phyloP scores from a whole-genome alignment of 352 stramenopile species.

The Phytophthora melonis region DNA sequence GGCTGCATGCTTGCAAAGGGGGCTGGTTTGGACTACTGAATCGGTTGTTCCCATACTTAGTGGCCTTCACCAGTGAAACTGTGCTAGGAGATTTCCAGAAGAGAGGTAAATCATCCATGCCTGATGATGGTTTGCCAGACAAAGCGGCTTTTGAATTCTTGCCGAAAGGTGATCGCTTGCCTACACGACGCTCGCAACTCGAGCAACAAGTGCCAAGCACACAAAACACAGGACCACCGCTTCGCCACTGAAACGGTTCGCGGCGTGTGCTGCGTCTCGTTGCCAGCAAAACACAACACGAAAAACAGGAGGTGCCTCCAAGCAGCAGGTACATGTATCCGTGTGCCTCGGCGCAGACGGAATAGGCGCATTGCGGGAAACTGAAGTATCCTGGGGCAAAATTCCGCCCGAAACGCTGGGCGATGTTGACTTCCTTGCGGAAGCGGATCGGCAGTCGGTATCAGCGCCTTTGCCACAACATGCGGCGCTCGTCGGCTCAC shows the following conservation, averaged over 20 bases:
- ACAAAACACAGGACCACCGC: not conserved
- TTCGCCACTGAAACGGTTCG: not conserved
- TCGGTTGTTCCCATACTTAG: not conserved
- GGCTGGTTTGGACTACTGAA: not conserved
- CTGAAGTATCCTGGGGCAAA: slow-evolving; percentile 19
- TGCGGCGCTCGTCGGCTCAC: no score
- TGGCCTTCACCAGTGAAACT: not conserved
- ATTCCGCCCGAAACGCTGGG: slow-evolving; percentile 25
- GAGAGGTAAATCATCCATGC: not conserved
- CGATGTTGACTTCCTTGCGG: no score
- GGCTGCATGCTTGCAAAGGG: not conserved
- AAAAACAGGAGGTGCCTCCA: not conserved
- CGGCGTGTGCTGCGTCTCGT: not conserved
- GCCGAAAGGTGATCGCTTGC: not conserved
- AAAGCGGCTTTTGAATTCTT: not conserved
- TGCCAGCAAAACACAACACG: not conserved
- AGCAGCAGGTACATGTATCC: not conserved
- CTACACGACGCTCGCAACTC: not conserved
- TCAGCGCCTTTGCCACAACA: no score
- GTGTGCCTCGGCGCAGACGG: not conserved
- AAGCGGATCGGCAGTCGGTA: no score
- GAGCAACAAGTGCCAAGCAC: no score
- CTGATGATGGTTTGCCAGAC: not conserved
- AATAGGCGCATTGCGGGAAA: slow-evolving; percentile 1
- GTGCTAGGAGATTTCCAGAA: not conserved